These are phyloP conservation scores for Botrytis medusae DNA, from an alignment of 2,329 filamentous ascomycete species.

Conservation along the genomic window DNA sequence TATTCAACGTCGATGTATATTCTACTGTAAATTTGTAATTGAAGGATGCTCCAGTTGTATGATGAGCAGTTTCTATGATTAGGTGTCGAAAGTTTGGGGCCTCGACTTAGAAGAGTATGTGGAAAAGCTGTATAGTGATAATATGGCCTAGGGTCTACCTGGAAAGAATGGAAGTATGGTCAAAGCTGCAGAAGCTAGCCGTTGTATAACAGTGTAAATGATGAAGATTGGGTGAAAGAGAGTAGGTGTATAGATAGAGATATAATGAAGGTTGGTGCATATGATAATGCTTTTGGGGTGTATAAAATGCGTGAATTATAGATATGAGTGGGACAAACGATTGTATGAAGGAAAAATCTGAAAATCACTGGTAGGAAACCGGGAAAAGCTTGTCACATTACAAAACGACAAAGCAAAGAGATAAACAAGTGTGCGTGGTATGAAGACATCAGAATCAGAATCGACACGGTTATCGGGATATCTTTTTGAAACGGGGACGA, in stretches of 20 bases:
- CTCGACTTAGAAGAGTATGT: slow-evolving; percentile 12
- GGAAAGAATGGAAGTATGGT: slow-evolving; percentile 45
- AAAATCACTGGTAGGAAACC: neutral
- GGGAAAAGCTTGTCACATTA: neutral
- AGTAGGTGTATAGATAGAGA: neutral
- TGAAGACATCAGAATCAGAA: slow-evolving; percentile 18
- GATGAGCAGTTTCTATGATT: slow-evolving; percentile 16
- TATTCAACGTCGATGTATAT: slow-evolving; percentile 3
- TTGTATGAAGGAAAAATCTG: slow-evolving; percentile 1
- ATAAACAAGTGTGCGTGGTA: neutral
- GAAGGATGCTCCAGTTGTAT: slow-evolving; percentile 3
- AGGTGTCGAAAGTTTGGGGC: slow-evolving; percentile 16
- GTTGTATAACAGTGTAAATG: neutral
- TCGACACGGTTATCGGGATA: slow-evolving; percentile 4
- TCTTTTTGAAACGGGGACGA: neutral
- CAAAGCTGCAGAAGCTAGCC: slow-evolving; percentile 18
- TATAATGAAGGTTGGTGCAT: slow-evolving; percentile 14
- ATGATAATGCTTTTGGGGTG: neutral
- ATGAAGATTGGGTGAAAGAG: neutral
- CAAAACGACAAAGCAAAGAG: neutral
- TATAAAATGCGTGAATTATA: slow-evolving; percentile 1
- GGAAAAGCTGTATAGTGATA: slow-evolving; percentile 31
- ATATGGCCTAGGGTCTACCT: slow-evolving; percentile 59
- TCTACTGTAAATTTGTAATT: slow-evolving; percentile 8
- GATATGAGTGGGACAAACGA: slow-evolving; percentile 15